Percentiles rank a stretch among this genome's conserved stretches.
Evolutionary conservation across 805 yeast genomes (phyloP).

Genomic region (Starmerella floricola): DNA sequence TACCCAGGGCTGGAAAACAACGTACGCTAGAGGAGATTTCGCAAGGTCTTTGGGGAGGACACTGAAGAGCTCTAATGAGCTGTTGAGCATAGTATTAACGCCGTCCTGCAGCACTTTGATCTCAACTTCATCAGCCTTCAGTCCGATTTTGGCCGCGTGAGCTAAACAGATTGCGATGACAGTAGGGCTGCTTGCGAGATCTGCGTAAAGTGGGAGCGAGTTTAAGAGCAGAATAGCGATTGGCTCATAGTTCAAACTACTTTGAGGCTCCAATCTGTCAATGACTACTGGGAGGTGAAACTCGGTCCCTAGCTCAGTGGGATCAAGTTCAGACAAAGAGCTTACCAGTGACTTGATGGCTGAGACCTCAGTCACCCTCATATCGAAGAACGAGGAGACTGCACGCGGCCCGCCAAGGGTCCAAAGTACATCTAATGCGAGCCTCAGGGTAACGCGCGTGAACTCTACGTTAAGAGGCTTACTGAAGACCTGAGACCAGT

Average conservation of each 20-base stretch:
- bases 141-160: conserved; percentile 1
- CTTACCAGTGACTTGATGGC: background rate
- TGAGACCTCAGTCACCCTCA: background rate
- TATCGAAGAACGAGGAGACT: conserved; percentile 5
- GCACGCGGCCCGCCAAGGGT: conserved; percentile 13
- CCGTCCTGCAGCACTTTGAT: conserved; percentile 9
- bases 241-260: conserved; percentile 12
- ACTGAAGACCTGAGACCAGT: conserved; percentile 3
- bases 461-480: background rate
- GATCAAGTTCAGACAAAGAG: conserved; percentile 3
- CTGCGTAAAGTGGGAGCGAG: background rate
- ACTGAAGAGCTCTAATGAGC: background rate
- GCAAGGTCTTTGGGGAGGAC: background rate
- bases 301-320: conserved; percentile 4
- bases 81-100: background rate
- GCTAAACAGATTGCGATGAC: conserved; percentile 4
- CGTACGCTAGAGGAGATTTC: background rate
- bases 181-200: background rate
- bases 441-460: conserved; percentile 2
- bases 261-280: conserved; percentile 4
- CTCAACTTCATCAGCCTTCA: background rate
- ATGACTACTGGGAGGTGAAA: conserved; percentile 11
- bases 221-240: conserved; percentile 5
- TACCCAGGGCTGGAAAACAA: background rate
- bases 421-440: conserved; percentile 9